phyloP scores from a whole-genome alignment of 129 eudicot genomes.

The Heracleum sosnowskyi region DNA sequence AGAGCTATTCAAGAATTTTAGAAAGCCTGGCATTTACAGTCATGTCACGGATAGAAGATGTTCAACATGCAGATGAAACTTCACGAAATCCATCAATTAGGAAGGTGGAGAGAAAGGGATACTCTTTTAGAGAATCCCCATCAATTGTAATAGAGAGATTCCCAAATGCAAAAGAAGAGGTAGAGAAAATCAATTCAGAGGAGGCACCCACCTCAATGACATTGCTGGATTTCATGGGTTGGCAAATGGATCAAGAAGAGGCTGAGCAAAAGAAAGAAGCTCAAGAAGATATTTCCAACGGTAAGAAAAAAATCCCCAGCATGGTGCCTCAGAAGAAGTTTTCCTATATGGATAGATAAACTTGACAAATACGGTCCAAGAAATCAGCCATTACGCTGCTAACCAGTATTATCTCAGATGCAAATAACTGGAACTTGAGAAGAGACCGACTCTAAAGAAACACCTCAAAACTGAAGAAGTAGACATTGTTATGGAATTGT shows the following conservation, averaged over 20 bases:
- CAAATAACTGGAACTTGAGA: conserved; percentile 3
- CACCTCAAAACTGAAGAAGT: not conserved
- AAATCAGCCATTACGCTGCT: conserved; percentile 23
- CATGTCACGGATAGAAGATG: conserved; percentile 94
- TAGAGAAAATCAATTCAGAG: conserved; percentile 1
- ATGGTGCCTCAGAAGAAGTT: conserved; percentile 34
- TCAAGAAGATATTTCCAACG: conserved; percentile 22
- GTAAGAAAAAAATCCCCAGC: conserved; percentile 6
- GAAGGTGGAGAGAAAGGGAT: conserved; percentile 17
- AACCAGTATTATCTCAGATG: conserved; percentile 3
- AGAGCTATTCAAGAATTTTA: conserved; percentile 89
- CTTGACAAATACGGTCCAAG: conserved; percentile 25
- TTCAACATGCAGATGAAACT: conserved; percentile 54
- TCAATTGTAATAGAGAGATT: conserved; percentile 25
- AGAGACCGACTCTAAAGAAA: conserved; percentile 4
- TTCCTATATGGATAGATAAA: conserved; percentile 2
- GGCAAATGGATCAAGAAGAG: conserved; percentile 58
- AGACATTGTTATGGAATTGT: conserved; percentile 17
- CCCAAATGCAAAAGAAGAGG: conserved; percentile 26
- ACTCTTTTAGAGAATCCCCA: conserved; percentile 28
- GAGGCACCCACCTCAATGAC: conserved; percentile 15
- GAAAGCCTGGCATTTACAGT: conserved; percentile 78
- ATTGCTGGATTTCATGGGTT: conserved; percentile 52
- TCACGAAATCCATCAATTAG: conserved; percentile 35
- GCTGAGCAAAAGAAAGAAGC: conserved; percentile 30